phyloP scores from a whole-genome alignment of 129 eudicot genomes.

The Flaveria robusta region DNA sequence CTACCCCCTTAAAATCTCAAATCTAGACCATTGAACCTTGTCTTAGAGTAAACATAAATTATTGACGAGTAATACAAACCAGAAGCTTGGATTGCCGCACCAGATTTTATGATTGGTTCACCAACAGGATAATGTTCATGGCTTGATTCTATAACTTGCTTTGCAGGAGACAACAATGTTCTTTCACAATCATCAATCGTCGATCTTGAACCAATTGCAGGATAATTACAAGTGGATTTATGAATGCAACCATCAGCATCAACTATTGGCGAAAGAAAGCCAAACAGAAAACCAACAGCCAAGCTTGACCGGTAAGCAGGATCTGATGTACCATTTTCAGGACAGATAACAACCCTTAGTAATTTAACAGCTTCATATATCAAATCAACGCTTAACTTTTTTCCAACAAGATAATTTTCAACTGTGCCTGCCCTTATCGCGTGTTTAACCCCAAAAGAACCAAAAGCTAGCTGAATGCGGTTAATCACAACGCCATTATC shows the following conservation, averaged over 20 bases:
- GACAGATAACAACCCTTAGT: constrained; percentile 44
- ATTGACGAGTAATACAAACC: constrained; percentile 49
- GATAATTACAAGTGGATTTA: constrained; percentile 13
- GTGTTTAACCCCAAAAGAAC: constrained; percentile 71
- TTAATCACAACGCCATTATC: constrained; percentile 46
- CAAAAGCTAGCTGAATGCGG: constrained; percentile 61
- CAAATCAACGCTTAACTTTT: constrained; percentile 41
- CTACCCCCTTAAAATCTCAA: background rate
- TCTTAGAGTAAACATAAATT: background rate
- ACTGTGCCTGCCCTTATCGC: constrained; percentile 61
- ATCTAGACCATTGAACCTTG: background rate
- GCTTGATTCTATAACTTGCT: constrained; percentile 66
- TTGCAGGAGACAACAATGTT: constrained; percentile 57
- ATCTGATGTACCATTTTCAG: constrained; percentile 63
- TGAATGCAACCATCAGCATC: constrained; percentile 17
- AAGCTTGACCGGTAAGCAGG: constrained; percentile 67
- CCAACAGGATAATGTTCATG: constrained; percentile 74
- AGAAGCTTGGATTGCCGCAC: constrained; percentile 91
- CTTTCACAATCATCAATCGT: constrained; percentile 21
- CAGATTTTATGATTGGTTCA: constrained; percentile 65
- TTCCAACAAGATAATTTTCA: constrained; percentile 64
- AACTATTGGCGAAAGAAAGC: constrained; percentile 53
- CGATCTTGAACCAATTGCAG: constrained; percentile 8
- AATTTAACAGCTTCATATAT: constrained; percentile 56
- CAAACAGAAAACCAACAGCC: constrained; percentile 75